Percentiles rank a stretch among this genome's conserved stretches.
Conservation (phyloP, 176 grass and related monocot species). For the Hyparrhenia diplandra region DNA sequence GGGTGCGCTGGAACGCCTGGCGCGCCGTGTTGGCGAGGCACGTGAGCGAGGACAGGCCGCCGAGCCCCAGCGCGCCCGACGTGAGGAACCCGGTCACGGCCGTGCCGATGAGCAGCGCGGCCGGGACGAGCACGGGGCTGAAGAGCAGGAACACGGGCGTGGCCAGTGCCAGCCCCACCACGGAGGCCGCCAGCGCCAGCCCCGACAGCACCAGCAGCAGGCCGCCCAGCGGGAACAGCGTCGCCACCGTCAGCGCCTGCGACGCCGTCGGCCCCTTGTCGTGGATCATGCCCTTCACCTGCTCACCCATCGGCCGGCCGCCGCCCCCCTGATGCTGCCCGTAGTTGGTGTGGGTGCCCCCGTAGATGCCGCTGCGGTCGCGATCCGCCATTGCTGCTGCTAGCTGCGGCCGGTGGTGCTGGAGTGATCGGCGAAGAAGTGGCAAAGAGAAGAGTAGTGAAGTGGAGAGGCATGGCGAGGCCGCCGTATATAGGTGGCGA, state of each 20-base stretch:
- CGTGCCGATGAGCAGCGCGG: constrained; percentile 36
- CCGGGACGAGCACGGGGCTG: constrained; percentile 75
- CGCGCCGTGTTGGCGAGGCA: constrained; percentile 47
- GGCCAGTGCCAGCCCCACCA: constrained; percentile 60
- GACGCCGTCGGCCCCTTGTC: constrained; percentile 69
- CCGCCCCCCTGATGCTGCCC: not conserved
- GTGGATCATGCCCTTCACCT: constrained; percentile 52
- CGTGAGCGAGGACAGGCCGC: constrained; percentile 60
- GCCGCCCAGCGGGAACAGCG: constrained; percentile 77
- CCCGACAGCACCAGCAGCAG: constrained; percentile 67
- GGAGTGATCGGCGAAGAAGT: too few relatives aligned
- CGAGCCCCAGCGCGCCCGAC: constrained; percentile 72
- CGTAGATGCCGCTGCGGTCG: constrained; percentile 20
- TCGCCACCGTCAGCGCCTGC: constrained; percentile 79
- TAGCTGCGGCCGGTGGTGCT: too few relatives aligned
- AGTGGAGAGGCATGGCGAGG: not conserved
- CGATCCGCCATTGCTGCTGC: constrained; percentile 47
- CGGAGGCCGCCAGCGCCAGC: constrained; percentile 49
- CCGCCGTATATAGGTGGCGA: constrained; percentile 33
- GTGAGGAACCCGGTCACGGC: constrained; percentile 74
- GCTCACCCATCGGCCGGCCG: constrained; percentile 14
- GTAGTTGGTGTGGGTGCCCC: not conserved
- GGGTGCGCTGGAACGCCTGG: constrained; percentile 41
- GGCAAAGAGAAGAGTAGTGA: not conserved
- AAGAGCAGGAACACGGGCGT: constrained; percentile 83